Evolutionary conservation across 2,329 filamentous ascomycete species (phyloP), one percentile per base, ranked within the genome.

Genomic region (Teratosphaeria nubilosa): DNA sequence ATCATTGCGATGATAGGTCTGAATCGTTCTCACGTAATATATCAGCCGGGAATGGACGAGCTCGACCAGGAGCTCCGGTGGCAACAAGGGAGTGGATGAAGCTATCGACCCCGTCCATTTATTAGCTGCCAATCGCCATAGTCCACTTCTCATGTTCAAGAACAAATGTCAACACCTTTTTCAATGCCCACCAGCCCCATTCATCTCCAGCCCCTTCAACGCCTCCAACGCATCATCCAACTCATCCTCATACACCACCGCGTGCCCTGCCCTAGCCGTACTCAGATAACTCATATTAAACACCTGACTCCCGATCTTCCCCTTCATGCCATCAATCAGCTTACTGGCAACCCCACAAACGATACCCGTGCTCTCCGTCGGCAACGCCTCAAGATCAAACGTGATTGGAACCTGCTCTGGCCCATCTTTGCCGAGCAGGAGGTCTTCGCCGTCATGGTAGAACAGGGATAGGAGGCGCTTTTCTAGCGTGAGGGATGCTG

Each of bases 301-400:
- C 0, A 90, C 83, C 25, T 67, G 66, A 13, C 61, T 64, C 74
- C 79, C 56, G 62, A 70, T 53, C 67, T 68, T 20, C 63, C 70
- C 60, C 77, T 59, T 67, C 45, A 90, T 86, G 52, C 88, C 88
- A 54, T 88, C 84, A 0, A 91, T 87, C 30, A 97, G 78, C 57
- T 85, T 82, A 27, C 91, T 90, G 0, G 92, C 91, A 1, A 99
- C 90, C 30, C 94, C 92, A 65, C 91, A 96, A 3, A 99, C 90
- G 59, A 99, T 96, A 24, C 92, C 92, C 0, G 91, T 95, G 7
- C 90, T 91, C 72, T 96, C 90, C 50, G 92, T 80, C 0, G 92
- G 89, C 48, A 97, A 77, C 50, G 84, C 84, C 22, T 83, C 84
- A 27, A 99, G 80, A 66, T 97, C 90, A 3, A 99, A 80, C 59